Conservation (phyloP, 495 filamentous ascomycete species). For the Cenococcum geophilum region DNA sequence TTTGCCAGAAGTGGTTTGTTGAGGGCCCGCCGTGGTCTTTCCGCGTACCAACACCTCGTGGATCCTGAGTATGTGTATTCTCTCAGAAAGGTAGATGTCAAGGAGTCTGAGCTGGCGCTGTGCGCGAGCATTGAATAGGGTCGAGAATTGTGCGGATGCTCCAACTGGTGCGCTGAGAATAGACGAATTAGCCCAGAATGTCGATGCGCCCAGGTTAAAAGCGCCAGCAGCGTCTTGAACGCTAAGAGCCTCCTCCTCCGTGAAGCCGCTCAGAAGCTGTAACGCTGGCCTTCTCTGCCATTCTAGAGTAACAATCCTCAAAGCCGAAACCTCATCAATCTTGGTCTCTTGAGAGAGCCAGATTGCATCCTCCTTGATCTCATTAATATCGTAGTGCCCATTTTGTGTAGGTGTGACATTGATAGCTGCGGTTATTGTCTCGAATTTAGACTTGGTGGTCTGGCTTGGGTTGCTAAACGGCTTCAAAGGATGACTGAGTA, state of each 20-base stretch:
- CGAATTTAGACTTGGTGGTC: slow-evolving; percentile 65
- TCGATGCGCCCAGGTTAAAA: slow-evolving; percentile 48
- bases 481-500: slow-evolving; percentile 58
- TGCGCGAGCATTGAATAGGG: slow-evolving; percentile 51
- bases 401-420: slow-evolving; percentile 67
- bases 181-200: slow-evolving; percentile 42
- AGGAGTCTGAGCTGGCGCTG: slow-evolving; percentile 58
- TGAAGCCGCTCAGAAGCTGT: slow-evolving; percentile 59
- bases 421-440: slow-evolving; percentile 85
- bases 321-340: slow-evolving; percentile 75
- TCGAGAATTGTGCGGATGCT: slow-evolving; percentile 23
- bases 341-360: slow-evolving; percentile 74
- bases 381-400: slow-evolving; percentile 63
- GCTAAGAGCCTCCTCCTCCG: slow-evolving; percentile 61
- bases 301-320: slow-evolving; percentile 76
- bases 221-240: slow-evolving; percentile 59
- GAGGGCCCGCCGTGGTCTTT: slow-evolving; percentile 13
- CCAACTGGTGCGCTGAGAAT: slow-evolving; percentile 34
- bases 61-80: slow-evolving; percentile 50
- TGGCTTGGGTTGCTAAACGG: slow-evolving; percentile 55
- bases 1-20: slow-evolving; percentile 20
- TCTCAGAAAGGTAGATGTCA: slow-evolving; percentile 63
- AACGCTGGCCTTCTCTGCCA: slow-evolving; percentile 65
- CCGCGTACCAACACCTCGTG: slow-evolving; percentile 35
- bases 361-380: slow-evolving; percentile 77